Percentiles rank a stretch among this genome's conserved stretches.
phyloP scores from a whole-genome alignment of 805 yeast genomes.

The Cyberlindnera suaveolens region DNA sequence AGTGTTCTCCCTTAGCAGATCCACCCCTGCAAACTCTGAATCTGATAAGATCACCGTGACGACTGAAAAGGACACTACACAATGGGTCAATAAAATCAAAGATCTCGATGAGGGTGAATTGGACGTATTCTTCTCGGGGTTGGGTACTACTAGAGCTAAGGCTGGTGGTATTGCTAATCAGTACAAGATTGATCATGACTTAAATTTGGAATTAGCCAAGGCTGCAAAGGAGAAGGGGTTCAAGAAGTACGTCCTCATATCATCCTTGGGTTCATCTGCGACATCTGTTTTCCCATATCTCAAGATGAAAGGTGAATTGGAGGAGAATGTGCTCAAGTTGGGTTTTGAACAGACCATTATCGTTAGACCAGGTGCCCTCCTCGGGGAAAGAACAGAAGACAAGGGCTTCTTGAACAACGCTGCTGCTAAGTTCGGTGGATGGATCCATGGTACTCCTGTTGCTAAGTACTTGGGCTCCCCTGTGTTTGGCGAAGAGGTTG shows the following conservation, averaged over 20 bases:
- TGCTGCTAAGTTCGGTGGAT: slow-evolving; percentile 23
- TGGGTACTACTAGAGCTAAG: slow-evolving; percentile 68
- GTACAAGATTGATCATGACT: slow-evolving; percentile 65
- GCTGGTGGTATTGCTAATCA: slow-evolving; percentile 75
- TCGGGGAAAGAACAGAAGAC: slow-evolving; percentile 51
- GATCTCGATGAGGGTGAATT: slow-evolving; percentile 20
- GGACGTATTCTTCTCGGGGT: slow-evolving; percentile 50
- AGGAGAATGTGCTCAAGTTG: slow-evolving; percentile 55
- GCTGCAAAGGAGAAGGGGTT: slow-evolving; percentile 69
- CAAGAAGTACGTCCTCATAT: slow-evolving; percentile 59
- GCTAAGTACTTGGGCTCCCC: slow-evolving; percentile 36
- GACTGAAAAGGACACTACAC: slow-evolving; percentile 38
- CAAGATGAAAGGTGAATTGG: slow-evolving; percentile 70
- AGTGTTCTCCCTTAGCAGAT: slow-evolving; percentile 48
- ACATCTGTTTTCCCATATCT: slow-evolving; percentile 55
- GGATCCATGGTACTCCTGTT: slow-evolving; percentile 29
- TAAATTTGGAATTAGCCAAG: slow-evolving; percentile 61
- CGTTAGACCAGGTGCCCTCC: slow-evolving; percentile 67
- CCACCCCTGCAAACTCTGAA: slow-evolving; percentile 18
- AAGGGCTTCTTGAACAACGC: slow-evolving; percentile 33
- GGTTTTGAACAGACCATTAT: slow-evolving; percentile 69
- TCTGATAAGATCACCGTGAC: slow-evolving; percentile 25
- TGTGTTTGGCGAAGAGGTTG: slow-evolving; percentile 62
- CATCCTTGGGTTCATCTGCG: slow-evolving; percentile 58
- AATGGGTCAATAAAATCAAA: slow-evolving; percentile 42